Evolutionary conservation across 1,139 yeast genomes (phyloP).

Genomic region (Candida albicans): DNA sequence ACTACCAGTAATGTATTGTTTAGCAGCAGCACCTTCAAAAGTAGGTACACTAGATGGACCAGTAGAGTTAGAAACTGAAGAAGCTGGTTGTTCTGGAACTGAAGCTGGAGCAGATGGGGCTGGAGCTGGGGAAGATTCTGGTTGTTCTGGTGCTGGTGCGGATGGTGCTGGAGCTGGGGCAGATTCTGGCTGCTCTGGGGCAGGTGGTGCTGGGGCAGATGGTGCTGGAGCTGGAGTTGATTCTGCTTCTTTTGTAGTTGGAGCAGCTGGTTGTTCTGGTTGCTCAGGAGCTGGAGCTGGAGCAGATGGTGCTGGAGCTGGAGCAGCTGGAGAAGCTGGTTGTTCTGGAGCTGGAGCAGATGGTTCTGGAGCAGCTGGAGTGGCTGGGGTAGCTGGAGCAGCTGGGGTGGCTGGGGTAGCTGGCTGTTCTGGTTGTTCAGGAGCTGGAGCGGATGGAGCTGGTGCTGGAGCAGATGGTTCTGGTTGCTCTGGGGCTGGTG

Average conservation of each 20-base stretch:
- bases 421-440: neutral
- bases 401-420: neutral
- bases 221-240: slow-evolving; percentile 14
- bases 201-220: slow-evolving; percentile 8
- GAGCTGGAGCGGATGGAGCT: slow-evolving; percentile 1
- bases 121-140: slow-evolving; percentile 40
- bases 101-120: slow-evolving; percentile 13
- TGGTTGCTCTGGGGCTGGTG: slow-evolving; percentile 1
- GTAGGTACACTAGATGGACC: slow-evolving; percentile 36
- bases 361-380: slow-evolving; percentile 1
- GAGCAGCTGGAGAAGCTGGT: slow-evolving; percentile 7
- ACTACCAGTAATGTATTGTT: slow-evolving; percentile 45
- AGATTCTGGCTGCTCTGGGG: too few species aligned
- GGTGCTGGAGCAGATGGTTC: slow-evolving; percentile 1
- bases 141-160: slow-evolving; percentile 13
- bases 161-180: slow-evolving; percentile 13
- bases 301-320: slow-evolving; percentile 7
- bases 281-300: neutral
- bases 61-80: slow-evolving; percentile 22
- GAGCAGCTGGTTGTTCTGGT: slow-evolving; percentile 1
- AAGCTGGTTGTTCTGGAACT: slow-evolving; percentile 12
- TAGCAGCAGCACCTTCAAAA: slow-evolving; percentile 39
- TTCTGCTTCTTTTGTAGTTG: slow-evolving; percentile 19
- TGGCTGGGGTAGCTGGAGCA: neutral
- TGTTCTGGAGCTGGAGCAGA: slow-evolving; percentile 1